phyloP scores from a whole-genome alignment of 192 early-diverging fungal genomes.

The Phlyctochytrium arcticum region DNA sequence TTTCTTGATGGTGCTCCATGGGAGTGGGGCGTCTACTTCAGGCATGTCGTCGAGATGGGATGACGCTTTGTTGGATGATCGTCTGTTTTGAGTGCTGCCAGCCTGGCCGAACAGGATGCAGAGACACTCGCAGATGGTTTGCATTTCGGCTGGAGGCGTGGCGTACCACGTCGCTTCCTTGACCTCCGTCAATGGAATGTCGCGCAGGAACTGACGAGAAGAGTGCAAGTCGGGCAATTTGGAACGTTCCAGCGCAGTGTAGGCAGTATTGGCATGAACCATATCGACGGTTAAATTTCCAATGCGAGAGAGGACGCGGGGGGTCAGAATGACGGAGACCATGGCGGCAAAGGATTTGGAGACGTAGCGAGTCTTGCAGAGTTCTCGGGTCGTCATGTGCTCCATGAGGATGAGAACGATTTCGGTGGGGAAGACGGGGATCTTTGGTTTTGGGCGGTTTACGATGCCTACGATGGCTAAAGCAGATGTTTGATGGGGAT shows the following conservation, averaged over 20 bases:
- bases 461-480: no score
- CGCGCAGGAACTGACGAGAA: conserved; percentile 41
- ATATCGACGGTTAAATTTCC: not conserved
- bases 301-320: conserved; percentile 18
- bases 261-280: not conserved
- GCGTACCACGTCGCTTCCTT: conserved; percentile 51
- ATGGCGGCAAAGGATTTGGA: conserved; percentile 25
- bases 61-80: not conserved
- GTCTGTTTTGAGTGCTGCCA: not conserved
- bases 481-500: not conserved
- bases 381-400: conserved; percentile 1
- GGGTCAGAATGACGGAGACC: conserved; percentile 29
- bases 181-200: conserved; percentile 32
- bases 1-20: conserved; percentile 44
- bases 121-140: conserved; percentile 51
- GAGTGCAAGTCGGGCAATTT: conserved; percentile 37
- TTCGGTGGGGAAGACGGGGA: conserved; percentile 37
- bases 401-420: conserved; percentile 36
- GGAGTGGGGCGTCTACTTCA: conserved; percentile 3
- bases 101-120: conserved; percentile 33
- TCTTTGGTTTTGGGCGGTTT: no score
- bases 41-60: not conserved
- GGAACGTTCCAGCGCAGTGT: conserved; percentile 13
- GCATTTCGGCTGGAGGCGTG: conserved; percentile 42
- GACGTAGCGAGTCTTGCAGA: conserved; percentile 29